Evolutionary conservation across 257 asterid species (phyloP), one percentile per base, ranked within the genome.

Genomic region (Salvia hispanica): DNA sequence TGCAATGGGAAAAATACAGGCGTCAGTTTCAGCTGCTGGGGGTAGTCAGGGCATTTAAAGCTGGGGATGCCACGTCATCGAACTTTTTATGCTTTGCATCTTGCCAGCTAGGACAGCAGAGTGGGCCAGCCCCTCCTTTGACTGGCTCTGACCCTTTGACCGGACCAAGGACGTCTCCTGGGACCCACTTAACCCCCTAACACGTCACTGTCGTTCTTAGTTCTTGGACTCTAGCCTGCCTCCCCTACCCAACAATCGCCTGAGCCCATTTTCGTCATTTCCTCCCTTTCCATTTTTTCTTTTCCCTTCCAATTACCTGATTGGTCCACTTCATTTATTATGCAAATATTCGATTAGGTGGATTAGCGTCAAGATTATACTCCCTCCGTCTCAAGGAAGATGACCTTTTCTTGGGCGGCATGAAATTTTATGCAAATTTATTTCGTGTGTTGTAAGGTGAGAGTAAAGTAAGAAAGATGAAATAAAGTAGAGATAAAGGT

Each of bases 221-320:
- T 74, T 60, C 72, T 81, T 83, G 89, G 89, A 83, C 84, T 74
- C 67, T 78, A 74, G 87, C 86, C 85, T 83, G 92, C 74, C 60
- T 54, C 69, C 62, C 45, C 36, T 21, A 43, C 62, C 62, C 65
- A 67, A 74, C 67, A 40, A 62, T 10, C 6, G 2, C 37, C 3
- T 34, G 31, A 43, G 57, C 42, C 36, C 33, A 52, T 2, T 72
- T 62, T 3, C 14, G 81, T 71, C 12, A 76, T 13, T 13, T 45
- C 65, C 7, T 36, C 4, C 10, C 13, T 63, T n/a, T 8, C 39
- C 51, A 44, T 14, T 33, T 51, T 25, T 5, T 53, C n/a, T 54
- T 55, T 4, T 21, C 1, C 8, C 8, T 39, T 12, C 11, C 44
- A 52, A 6, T 40, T 54, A 25, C 15, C 0, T 2, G 11, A 31